Percentiles rank a stretch among this genome's conserved stretches.
phyloP scores from a whole-genome alignment of 2,329 filamentous ascomycete species.

The Xylaria sp. region DNA sequence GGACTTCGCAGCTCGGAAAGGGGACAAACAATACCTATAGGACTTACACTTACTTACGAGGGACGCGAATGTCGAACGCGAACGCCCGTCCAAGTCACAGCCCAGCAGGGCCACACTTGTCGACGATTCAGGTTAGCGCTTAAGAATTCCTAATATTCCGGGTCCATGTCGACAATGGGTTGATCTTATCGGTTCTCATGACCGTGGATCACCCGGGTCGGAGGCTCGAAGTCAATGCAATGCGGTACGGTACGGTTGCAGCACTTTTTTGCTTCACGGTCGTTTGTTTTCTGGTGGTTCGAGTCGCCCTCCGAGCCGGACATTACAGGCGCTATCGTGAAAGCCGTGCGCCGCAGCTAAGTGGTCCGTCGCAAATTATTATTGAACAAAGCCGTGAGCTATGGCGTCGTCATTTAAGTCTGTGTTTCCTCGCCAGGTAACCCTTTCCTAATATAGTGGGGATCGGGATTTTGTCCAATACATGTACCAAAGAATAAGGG shows the following conservation, averaged over 20 bases:
- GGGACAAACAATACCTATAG: background rate
- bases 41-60: background rate
- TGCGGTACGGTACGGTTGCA: too few species aligned
- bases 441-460: background rate
- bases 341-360: conserved; percentile 14
- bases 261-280: background rate
- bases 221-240: background rate
- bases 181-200: background rate
- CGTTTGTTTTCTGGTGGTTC: background rate
- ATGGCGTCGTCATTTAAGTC: conserved; percentile 21
- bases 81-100: background rate
- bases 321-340: conserved; percentile 19
- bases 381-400: background rate
- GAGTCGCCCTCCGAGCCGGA: conserved; percentile 12
- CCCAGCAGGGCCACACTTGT: background rate
- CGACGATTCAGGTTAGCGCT: background rate
- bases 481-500: conserved; percentile 16
- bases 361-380: background rate
- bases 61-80: background rate
- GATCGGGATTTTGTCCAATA: background rate
- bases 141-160: background rate
- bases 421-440: conserved; percentile 2
- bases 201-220: background rate
- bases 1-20: background rate
- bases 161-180: background rate